Evolutionary conservation across 768 basidiomycete genomes (phyloP), one percentile per base, ranked within the genome.

Genomic region (Postia placenta): DNA sequence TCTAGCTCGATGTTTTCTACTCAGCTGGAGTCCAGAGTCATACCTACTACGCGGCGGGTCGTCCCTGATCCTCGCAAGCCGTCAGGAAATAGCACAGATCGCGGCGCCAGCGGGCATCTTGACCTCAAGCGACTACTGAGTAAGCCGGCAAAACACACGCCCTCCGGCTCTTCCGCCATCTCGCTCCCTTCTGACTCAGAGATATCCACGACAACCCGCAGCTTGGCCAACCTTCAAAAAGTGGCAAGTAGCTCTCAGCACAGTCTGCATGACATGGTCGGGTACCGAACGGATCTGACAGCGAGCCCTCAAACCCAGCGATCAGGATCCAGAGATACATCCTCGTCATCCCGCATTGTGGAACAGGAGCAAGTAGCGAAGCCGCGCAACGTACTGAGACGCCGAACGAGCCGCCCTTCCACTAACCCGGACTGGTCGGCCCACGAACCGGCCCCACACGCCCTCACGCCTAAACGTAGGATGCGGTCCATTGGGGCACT

Each of bases 61-160:
- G 50, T 52, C 40, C 35, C 54, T 3, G 37, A 11, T 15, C 50
- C 59, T 0, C 47, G 57, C 28, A 64, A 62, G 45, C 45, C 55
- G 12, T 61, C 63, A 1, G 55, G 43, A 3, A 49, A 51, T 3
- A 52, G 53, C 36, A 46, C 55, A 4, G 63, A 64, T 17, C 49
- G 61, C 22, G 61, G 60, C 22, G 56, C 60, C 6, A 48, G 53
- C 43, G 47, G 54, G 3, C 61, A 60, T 42, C 57, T 64, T 14
- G 63, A 64, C 44, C 54, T 64, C 41, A 64, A 64, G 42, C 55
- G 63, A 2, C 57, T 64, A 2, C 53, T 64, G 40, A 62, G 61
- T 55, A 64, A 64, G 52, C 63, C 63, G 12, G 58, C 61, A 3
- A 51, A 37, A 25, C 57, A 60, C 40, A 49, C 28, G 11, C 48